Conservation (phyloP, 768 basidiomycete genomes). For the Gloeopeniophorella convolvens region DNA sequence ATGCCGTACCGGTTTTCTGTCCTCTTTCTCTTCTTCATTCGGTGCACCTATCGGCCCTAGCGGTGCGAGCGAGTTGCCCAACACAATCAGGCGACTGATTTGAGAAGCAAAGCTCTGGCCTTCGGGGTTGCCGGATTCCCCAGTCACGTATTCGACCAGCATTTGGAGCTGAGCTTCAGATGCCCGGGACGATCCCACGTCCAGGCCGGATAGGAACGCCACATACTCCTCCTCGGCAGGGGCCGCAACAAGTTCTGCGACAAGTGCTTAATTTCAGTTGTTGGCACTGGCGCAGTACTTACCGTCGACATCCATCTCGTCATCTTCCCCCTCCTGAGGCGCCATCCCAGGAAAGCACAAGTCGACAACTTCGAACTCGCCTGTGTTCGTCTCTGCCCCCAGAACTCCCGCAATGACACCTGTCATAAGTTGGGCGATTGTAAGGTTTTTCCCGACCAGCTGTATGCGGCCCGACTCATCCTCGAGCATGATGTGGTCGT, state of each 20-base stretch:
- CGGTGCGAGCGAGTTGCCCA: conserved; percentile 79
- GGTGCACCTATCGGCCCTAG: conserved; percentile 29
- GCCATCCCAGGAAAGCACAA: conserved; percentile 81
- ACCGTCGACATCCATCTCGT: conserved; percentile 70
- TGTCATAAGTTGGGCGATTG: conserved; percentile 66
- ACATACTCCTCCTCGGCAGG: conserved; percentile 56
- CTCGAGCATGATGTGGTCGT: conserved; percentile 85
- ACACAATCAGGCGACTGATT: conserved; percentile 81
- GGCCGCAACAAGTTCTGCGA: neutral
- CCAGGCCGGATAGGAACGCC: conserved; percentile 79
- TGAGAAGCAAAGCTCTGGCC: conserved; percentile 61
- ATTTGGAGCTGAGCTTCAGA: conserved; percentile 74
- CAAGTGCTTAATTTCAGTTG: conserved; percentile 13
- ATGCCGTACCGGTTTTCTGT: conserved; percentile 47
- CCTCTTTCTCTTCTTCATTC: conserved; percentile 31
- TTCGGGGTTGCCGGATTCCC: conserved; percentile 67
- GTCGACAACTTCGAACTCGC: conserved; percentile 93
- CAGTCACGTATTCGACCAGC: conserved; percentile 83
- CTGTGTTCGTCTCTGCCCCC: conserved; percentile 81
- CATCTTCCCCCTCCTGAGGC: conserved; percentile 40
- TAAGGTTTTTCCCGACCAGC: conserved; percentile 71
- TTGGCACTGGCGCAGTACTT: conserved; percentile 22
- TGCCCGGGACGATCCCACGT: conserved; percentile 57
- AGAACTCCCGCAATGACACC: conserved; percentile 87
- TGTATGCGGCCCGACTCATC: conserved; percentile 92